phyloP scores from a whole-genome alignment of 1,284 basidiomycete species.

The Naganishia albida region DNA sequence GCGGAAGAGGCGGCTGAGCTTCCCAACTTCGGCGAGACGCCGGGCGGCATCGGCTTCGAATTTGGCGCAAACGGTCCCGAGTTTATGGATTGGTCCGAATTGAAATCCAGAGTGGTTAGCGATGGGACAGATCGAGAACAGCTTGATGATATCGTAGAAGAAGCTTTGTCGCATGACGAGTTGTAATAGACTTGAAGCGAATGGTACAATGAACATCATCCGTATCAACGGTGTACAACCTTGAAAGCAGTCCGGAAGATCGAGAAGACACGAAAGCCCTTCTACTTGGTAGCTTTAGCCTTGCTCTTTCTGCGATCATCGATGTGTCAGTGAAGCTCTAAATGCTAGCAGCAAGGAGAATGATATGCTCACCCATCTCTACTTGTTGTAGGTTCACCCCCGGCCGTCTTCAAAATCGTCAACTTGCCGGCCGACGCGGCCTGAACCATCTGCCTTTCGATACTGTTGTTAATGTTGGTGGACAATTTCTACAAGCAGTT shows the following conservation, averaged over 20 bases:
- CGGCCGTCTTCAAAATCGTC: slow-evolving; percentile 67
- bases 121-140: not conserved
- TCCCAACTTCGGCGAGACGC: not conserved
- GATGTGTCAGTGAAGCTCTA: not conserved
- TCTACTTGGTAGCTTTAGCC: slow-evolving; percentile 19
- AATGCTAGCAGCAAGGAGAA: no score
- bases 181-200: slow-evolving; percentile 9
- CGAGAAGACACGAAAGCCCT: not conserved
- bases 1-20: slow-evolving; percentile 32
- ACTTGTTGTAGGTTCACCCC: slow-evolving; percentile 4
- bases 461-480: slow-evolving; percentile 83
- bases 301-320: slow-evolving; percentile 5
- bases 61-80: slow-evolving; percentile 15
- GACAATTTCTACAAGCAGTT: slow-evolving; percentile 64
- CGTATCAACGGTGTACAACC: slow-evolving; percentile 28
- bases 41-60: slow-evolving; percentile 16
- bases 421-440: slow-evolving; percentile 77
- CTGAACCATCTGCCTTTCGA: slow-evolving; percentile 82
- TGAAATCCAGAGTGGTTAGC: slow-evolving; percentile 3
- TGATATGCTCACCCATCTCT: slow-evolving; percentile 15
- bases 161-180: slow-evolving; percentile 21
- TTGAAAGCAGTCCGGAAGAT: not conserved
- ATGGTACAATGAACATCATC: slow-evolving; percentile 14
- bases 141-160: slow-evolving; percentile 19
- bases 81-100: slow-evolving; percentile 23